Evolutionary conservation across 192 early-diverging fungal genomes (phyloP).

Genomic region (Gigaspora rosea): DNA sequence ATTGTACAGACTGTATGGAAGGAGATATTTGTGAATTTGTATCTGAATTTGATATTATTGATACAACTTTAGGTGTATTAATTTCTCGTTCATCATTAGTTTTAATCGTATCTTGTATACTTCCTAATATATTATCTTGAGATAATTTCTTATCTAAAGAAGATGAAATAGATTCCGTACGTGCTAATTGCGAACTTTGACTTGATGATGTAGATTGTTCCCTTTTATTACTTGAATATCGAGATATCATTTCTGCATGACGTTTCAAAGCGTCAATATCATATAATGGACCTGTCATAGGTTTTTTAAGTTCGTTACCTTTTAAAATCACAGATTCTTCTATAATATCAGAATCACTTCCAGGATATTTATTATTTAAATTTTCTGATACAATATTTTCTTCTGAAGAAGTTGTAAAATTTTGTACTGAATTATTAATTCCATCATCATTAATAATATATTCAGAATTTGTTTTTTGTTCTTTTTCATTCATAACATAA

Average conservation of each 20-base stretch:
- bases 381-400: neutral
- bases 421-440: too few species aligned
- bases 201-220: neutral
- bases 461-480: neutral
- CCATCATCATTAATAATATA: neutral
- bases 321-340: neutral
- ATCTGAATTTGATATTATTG: too few species aligned
- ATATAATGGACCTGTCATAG: slow-evolving; percentile 9
- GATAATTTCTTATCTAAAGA: neutral
- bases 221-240: slow-evolving; percentile 24
- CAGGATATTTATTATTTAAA: neutral
- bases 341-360: neutral
- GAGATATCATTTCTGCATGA: slow-evolving; percentile 28
- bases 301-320: neutral
- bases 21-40: too few species aligned
- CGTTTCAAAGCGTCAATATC: slow-evolving; percentile 29
- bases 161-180: neutral
- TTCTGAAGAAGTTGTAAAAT: too few species aligned
- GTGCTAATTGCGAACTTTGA: slow-evolving; percentile 19
- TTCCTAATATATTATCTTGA: neutral
- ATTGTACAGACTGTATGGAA: too few species aligned
- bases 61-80: too few species aligned
- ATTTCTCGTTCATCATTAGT: too few species aligned
- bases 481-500: neutral
- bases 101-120: too few species aligned